Conservation (phyloP, 2,329 filamentous ascomycete species). For the Dryadomyces quercus-mongolicae region DNA sequence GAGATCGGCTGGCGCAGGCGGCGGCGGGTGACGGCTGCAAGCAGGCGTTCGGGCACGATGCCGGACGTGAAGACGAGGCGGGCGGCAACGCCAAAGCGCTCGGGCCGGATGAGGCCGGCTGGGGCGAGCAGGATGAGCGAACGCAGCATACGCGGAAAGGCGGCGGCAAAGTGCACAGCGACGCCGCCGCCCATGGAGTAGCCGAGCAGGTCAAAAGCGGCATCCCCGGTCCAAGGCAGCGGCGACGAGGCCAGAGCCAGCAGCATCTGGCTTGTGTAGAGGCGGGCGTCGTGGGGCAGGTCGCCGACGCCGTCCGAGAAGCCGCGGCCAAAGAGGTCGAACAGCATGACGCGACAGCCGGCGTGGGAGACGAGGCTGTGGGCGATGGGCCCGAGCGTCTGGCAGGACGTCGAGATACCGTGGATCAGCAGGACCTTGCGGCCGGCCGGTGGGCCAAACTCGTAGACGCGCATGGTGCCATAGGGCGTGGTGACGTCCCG, state of each 20-base stretch:
- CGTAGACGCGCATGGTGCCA: constrained; percentile 66
- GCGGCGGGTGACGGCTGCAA: constrained; percentile 33
- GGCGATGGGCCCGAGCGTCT: constrained; percentile 57
- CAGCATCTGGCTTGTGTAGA: constrained; percentile 63
- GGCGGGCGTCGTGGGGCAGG: constrained; percentile 57
- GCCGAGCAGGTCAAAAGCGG: constrained; percentile 55
- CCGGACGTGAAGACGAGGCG: constrained; percentile 43
- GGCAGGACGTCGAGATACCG: constrained; percentile 72
- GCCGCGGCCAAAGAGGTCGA: constrained; percentile 60
- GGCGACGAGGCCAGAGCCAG: constrained; percentile 58
- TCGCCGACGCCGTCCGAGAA: constrained; percentile 53
- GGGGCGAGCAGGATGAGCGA: constrained; percentile 69
- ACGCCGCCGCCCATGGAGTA: constrained; percentile 79
- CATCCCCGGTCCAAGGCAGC: constrained; percentile 50
- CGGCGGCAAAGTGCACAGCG: constrained; percentile 58
- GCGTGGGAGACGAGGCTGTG: constrained; percentile 47
- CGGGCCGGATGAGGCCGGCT: constrained; percentile 54
- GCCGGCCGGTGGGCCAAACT: constrained; percentile 66
- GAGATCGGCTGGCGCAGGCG: constrained; percentile 40
- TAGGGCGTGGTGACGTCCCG: constrained; percentile 65
- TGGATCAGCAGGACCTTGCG: constrained; percentile 68
- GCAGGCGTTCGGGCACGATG: constrained; percentile 38
- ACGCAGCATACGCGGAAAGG: constrained; percentile 58
- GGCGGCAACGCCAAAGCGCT: constrained; percentile 36
- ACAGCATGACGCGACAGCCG: constrained; percentile 72